A percentile compares a stretch with the other conserved stretches of the same genome.
Conservation (phyloP, 2,329 filamentous ascomycete species). For the Aspergillus sp. region DNA sequence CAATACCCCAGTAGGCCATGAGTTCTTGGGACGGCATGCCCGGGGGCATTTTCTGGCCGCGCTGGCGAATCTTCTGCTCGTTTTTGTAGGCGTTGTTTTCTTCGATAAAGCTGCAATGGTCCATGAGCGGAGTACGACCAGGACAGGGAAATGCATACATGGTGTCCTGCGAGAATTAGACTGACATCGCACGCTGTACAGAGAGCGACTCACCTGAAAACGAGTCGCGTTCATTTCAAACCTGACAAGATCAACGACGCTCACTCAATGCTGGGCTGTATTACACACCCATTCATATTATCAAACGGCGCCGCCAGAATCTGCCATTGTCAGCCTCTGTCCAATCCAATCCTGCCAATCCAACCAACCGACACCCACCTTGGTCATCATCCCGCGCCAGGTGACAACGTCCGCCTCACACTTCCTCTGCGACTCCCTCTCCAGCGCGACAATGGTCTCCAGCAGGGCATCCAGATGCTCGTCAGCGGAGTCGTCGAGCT, state of each 20-base stretch:
- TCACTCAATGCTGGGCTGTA: constrained; percentile 3
- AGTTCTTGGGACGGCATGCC: constrained; percentile 59
- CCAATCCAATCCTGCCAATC: constrained; percentile 1
- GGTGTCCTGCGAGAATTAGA: constrained; percentile 38
- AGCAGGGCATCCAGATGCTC: constrained; percentile 82
- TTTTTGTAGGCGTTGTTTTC: constrained; percentile 72
- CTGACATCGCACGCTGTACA: not conserved
- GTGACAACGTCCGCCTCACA: constrained; percentile 75
- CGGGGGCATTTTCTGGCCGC: constrained; percentile 38
- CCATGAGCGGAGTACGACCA: no score
- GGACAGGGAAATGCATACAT: constrained; percentile 39
- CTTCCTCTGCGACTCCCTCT: constrained; percentile 57
- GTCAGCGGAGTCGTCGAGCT: constrained; percentile 72
- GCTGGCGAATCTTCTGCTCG: constrained; percentile 51
- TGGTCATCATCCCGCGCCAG: constrained; percentile 98
- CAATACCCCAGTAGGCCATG: constrained; percentile 83
- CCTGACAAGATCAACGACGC: constrained; percentile 35
- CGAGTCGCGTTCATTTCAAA: constrained; percentile 95
- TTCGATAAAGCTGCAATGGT: constrained; percentile 70
- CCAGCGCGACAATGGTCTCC: constrained; percentile 62
- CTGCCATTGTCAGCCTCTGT: constrained; percentile 39
- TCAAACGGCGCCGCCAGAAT: constrained; percentile 81
- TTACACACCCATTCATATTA: constrained; percentile 60
- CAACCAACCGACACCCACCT: constrained; percentile 57
- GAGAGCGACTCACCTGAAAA: constrained; percentile 57